These are phyloP conservation scores for Neopestalotiopsis rosae DNA, from an alignment of 2,329 filamentous ascomycete genomes.

Conservation along the genomic window DNA sequence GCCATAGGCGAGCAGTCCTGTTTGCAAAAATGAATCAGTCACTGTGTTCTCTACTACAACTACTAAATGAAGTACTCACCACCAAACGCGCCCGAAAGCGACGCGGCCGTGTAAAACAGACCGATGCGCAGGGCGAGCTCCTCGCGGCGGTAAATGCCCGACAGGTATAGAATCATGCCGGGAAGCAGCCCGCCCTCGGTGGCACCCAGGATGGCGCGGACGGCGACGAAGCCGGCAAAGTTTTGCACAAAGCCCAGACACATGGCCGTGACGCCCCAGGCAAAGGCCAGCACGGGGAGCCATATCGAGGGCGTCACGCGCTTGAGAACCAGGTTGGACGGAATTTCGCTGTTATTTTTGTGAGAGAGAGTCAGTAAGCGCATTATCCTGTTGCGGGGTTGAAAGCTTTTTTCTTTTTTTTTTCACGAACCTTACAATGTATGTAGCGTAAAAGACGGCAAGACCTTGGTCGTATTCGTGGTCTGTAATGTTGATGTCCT, in stretches of 20 bases:
- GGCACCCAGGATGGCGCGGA: conserved; percentile 65
- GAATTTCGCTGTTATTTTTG: conserved; percentile 55
- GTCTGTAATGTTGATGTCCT: conserved; percentile 62
- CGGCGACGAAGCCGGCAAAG: conserved; percentile 63
- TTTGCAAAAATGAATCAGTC: not conserved
- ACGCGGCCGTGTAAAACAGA: conserved; percentile 71
- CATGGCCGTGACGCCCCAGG: conserved; percentile 65
- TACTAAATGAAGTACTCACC: conserved; percentile 38
- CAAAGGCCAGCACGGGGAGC: conserved; percentile 60
- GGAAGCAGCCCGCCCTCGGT: conserved; percentile 70
- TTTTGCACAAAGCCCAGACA: conserved; percentile 59
- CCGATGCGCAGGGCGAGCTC: conserved; percentile 69
- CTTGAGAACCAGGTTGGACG: conserved; percentile 68
- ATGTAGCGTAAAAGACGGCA: conserved; percentile 69
- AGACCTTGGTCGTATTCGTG: conserved; percentile 69
- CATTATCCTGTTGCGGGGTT: not conserved
- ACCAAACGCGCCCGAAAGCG: conserved; percentile 68
- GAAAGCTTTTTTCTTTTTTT: not conserved
- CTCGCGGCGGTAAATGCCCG: conserved; percentile 62
- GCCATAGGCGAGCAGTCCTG: conserved; percentile 62
- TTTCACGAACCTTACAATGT: conserved; percentile 57
- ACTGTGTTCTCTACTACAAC: not conserved
- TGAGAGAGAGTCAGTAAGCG: not conserved
- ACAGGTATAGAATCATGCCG: conserved; percentile 72
- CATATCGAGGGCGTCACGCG: conserved; percentile 64